phyloP scores from a whole-genome alignment of 1,284 basidiomycete genomes.

The Puccinia hordei region DNA sequence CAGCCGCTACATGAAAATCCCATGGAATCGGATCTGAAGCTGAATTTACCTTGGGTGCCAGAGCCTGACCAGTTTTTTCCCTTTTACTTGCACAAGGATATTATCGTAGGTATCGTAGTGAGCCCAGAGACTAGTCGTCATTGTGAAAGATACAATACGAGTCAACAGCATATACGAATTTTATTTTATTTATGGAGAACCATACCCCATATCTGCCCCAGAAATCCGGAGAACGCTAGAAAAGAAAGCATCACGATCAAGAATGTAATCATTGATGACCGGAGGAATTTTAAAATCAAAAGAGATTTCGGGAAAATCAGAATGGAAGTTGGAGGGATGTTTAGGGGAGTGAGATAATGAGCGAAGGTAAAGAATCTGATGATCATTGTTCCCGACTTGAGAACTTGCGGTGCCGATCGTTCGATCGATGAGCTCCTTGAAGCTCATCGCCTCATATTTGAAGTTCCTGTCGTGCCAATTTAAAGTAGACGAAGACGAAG shows the following conservation, averaged over 20 bases:
- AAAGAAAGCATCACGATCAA: constrained; percentile 24
- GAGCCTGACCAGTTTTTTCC: constrained; percentile 39
- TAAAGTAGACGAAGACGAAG: constrained; percentile 10
- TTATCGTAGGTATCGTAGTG: constrained; percentile 50
- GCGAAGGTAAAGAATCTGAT: constrained; percentile 35
- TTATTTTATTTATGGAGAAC: neutral
- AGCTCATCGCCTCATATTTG: constrained; percentile 39
- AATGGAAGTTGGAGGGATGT: constrained; percentile 33
- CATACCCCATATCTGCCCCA: constrained; percentile 50
- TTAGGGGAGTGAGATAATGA: constrained; percentile 47
- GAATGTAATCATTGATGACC: constrained; percentile 15
- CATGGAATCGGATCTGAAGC: neutral
- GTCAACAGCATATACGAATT: neutral
- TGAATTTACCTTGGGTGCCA: constrained; percentile 49
- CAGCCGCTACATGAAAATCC: neutral
- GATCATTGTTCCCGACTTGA: neutral
- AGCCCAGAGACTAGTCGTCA: constrained; percentile 41
- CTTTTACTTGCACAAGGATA: constrained; percentile 45
- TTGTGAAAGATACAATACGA: neutral
- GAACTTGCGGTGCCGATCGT: neutral
- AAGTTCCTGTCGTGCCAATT: constrained; percentile 50
- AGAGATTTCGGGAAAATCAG: constrained; percentile 40
- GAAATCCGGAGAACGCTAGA: constrained; percentile 47
- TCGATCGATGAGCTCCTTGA: constrained; percentile 37
- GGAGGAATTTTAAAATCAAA: constrained; percentile 42